phyloP scores from a whole-genome alignment of 495 filamentous ascomycete species.

The Aspergillus panamensis region DNA sequence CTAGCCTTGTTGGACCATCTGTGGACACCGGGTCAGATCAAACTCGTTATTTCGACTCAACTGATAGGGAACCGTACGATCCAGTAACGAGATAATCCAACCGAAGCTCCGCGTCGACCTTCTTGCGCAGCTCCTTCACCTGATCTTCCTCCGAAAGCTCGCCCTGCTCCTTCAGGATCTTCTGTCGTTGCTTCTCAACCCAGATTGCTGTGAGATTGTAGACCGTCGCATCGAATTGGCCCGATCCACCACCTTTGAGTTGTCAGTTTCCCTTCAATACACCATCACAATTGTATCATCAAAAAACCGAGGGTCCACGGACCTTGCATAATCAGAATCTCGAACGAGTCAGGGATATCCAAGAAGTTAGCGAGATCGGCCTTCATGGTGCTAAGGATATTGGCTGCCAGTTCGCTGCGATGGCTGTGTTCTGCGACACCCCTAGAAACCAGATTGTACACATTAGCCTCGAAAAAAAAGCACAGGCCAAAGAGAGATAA shows the following conservation, averaged over 20 bases:
- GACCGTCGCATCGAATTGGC: constrained; percentile 74
- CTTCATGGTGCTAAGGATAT: constrained; percentile 65
- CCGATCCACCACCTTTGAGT: constrained; percentile 60
- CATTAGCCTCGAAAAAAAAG: no score
- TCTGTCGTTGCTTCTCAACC: constrained; percentile 56
- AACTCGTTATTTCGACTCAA: not conserved
- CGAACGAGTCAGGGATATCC: constrained; percentile 72
- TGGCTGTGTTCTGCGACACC: constrained; percentile 78
- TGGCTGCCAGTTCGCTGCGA: constrained; percentile 70
- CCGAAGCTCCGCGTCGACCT: constrained; percentile 63
- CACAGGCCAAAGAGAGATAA: no score
- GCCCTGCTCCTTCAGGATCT: constrained; percentile 33
- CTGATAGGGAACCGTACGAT: constrained; percentile 29
- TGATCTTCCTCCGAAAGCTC: constrained; percentile 48
- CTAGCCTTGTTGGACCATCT: constrained; percentile 90
- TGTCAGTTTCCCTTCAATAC: not conserved
- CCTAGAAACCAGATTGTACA: constrained; percentile 17
- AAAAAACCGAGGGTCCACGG: not conserved
- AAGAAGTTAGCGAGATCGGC: constrained; percentile 63
- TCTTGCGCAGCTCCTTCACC: constrained; percentile 55
- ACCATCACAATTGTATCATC: not conserved
- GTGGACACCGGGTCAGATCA: constrained; percentile 8
- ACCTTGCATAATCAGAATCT: constrained; percentile 75
- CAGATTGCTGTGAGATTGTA: constrained; percentile 80
- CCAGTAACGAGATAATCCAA: constrained; percentile 91